phyloP scores from a whole-genome alignment of 805 yeast genomes.

The Tetrapisispora nanseiensis region DNA sequence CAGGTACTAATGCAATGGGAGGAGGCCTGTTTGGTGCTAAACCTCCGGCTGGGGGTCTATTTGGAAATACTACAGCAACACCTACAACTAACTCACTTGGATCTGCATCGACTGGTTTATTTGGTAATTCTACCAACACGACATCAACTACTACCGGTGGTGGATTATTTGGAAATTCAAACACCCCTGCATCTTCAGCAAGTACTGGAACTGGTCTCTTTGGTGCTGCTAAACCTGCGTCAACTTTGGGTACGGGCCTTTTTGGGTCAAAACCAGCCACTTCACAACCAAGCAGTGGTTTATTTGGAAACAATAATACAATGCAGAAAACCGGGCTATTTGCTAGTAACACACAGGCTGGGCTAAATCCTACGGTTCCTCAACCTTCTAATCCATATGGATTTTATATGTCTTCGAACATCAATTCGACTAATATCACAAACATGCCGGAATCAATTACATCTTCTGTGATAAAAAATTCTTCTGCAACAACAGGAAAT shows the following conservation, averaged over 20 bases:
- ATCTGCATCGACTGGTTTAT: slow-evolving; percentile 4
- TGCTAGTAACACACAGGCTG: slow-evolving; percentile 14
- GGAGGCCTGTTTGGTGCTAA: slow-evolving; percentile 11
- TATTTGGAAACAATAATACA: slow-evolving; percentile 10
- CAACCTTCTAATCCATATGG: slow-evolving; percentile 24
- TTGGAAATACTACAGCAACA: not conserved
- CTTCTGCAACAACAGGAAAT: not conserved
- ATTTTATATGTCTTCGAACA: slow-evolving; percentile 18
- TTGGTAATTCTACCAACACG: slow-evolving; percentile 5
- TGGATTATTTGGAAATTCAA: slow-evolving; percentile 8
- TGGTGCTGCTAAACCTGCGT: slow-evolving; percentile 2
- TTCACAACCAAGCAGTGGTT: slow-evolving; percentile 12
- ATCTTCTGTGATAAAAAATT: slow-evolving; percentile 11
- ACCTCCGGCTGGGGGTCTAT: slow-evolving; percentile 3
- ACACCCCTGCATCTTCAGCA: not conserved
- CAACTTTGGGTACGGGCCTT: slow-evolving; percentile 13
- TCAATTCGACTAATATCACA: slow-evolving; percentile 22
- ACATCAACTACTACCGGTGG: slow-evolving; percentile 5
- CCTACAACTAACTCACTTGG: not conserved
- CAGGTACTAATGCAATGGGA: slow-evolving; percentile 3
- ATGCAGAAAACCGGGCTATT: slow-evolving; percentile 10
- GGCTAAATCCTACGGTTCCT: not conserved
- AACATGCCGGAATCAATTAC: slow-evolving; percentile 34
- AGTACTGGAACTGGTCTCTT: slow-evolving; percentile 1
- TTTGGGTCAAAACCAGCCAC: slow-evolving; percentile 6